Conservation (phyloP, 2,329 filamentous ascomycete species). For the Daldinia sp. region DNA sequence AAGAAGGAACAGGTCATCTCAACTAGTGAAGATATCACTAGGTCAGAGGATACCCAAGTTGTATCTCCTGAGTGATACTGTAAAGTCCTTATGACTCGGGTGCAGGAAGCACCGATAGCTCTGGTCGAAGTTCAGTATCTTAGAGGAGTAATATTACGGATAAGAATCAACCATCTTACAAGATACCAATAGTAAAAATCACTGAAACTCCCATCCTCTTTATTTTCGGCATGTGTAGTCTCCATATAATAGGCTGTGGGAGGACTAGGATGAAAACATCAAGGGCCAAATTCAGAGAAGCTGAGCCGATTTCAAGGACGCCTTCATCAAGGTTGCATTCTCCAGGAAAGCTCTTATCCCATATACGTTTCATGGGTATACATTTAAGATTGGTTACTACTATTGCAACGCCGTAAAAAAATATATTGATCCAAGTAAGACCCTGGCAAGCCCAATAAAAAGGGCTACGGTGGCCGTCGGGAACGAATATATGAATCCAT, state of each 20-base stretch:
- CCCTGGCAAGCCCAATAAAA: conserved; percentile 45
- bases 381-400: conserved; percentile 43
- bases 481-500: conserved; percentile 52
- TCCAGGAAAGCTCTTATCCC: conserved; percentile 41
- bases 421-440: conserved; percentile 38
- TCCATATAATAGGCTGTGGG: conserved; percentile 46
- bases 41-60: background rate
- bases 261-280: conserved; percentile 49
- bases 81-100: background rate
- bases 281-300: conserved; percentile 42
- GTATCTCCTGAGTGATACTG: background rate
- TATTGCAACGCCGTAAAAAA: conserved; percentile 33
- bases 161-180: conserved; percentile 25
- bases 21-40: background rate
- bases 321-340: conserved; percentile 34
- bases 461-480: conserved; percentile 44
- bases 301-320: conserved; percentile 31
- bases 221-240: conserved; percentile 47
- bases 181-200: conserved; percentile 48
- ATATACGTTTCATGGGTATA: conserved; percentile 41
- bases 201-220: conserved; percentile 45
- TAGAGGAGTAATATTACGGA: background rate
- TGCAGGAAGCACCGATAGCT: background rate
- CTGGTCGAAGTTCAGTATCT: background rate
- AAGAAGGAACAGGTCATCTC: conserved; percentile 7